Conservation (phyloP, 805 yeast species). For the Yarrowia deformans region DNA sequence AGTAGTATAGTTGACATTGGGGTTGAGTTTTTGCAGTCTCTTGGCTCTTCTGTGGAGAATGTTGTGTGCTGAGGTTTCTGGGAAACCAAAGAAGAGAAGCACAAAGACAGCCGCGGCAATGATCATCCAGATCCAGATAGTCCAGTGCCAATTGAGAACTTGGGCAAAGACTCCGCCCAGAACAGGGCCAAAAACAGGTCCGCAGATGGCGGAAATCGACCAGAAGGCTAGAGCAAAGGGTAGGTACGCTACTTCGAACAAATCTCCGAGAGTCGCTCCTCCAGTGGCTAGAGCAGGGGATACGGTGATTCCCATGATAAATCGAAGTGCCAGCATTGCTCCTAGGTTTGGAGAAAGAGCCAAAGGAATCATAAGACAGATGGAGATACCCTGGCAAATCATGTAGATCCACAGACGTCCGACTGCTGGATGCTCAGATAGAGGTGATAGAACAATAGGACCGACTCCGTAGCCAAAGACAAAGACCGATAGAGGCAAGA, state of each 20-base stretch:
- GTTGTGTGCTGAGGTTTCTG: constrained; percentile 60
- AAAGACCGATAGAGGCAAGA: constrained; percentile 59
- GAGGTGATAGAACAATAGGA: constrained; percentile 61
- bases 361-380: constrained; percentile 61
- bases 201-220: constrained; percentile 61
- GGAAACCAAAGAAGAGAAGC: constrained; percentile 55
- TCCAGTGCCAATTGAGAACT: constrained; percentile 53
- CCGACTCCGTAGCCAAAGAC: constrained; percentile 66
- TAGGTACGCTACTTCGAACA: constrained; percentile 53
- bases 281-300: constrained; percentile 86
- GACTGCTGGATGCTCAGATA: constrained; percentile 59
- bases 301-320: constrained; percentile 77
- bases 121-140: constrained; percentile 56
- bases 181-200: constrained; percentile 64
- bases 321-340: constrained; percentile 59
- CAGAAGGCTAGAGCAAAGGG: constrained; percentile 61
- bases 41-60: constrained; percentile 58
- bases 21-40: constrained; percentile 56
- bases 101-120: constrained; percentile 49
- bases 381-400: constrained; percentile 56
- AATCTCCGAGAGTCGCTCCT: constrained; percentile 68
- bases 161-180: constrained; percentile 60
- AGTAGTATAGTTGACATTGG: constrained; percentile 56
- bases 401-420: constrained; percentile 63
- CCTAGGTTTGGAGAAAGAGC: constrained; percentile 60